Conservation (phyloP, 2,329 filamentous ascomycete genomes). For the Ophiostoma ips region DNA sequence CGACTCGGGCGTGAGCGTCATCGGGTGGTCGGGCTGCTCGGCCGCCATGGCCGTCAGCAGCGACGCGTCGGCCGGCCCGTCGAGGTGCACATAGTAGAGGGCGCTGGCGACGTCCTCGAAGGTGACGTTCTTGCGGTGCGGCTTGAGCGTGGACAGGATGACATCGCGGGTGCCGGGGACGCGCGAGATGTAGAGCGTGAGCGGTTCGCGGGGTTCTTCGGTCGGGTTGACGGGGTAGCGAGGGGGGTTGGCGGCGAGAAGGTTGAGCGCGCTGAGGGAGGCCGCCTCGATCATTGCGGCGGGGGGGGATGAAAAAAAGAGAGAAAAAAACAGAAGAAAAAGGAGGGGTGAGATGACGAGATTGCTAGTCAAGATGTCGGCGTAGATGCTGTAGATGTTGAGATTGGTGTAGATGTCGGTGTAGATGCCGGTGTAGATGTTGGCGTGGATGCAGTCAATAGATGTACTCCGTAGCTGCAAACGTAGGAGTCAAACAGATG, state of each 20-base stretch:
- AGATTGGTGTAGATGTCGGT: no score
- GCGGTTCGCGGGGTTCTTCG: slow-evolving; percentile 51
- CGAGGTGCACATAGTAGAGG: slow-evolving; percentile 81
- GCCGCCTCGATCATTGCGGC: slow-evolving; percentile 50
- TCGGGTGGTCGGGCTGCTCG: slow-evolving; percentile 20
- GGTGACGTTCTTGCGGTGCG: slow-evolving; percentile 76
- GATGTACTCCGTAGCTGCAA: no score
- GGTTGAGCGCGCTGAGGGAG: slow-evolving; percentile 67
- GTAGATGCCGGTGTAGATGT: not conserved
- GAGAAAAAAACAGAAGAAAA: not conserved
- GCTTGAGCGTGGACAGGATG: slow-evolving; percentile 83
- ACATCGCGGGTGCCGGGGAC: slow-evolving; percentile 89
- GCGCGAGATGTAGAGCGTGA: slow-evolving; percentile 81
- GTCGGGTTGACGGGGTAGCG: slow-evolving; percentile 68
- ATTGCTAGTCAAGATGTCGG: no score
- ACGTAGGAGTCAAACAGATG: no score
- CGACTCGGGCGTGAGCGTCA: not conserved
- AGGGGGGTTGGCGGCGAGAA: slow-evolving; percentile 74
- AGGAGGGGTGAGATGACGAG: no score
- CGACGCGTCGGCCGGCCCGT: slow-evolving; percentile 29
- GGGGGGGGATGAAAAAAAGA: not conserved
- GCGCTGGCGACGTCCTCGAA: slow-evolving; percentile 74
- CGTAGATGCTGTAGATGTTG: not conserved
- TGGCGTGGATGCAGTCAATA: no score
- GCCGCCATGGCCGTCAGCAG: no score